Evolutionary conservation across 2,329 filamentous ascomycete genomes (phyloP).

Genomic region (Dactylonectria estremocensis): DNA sequence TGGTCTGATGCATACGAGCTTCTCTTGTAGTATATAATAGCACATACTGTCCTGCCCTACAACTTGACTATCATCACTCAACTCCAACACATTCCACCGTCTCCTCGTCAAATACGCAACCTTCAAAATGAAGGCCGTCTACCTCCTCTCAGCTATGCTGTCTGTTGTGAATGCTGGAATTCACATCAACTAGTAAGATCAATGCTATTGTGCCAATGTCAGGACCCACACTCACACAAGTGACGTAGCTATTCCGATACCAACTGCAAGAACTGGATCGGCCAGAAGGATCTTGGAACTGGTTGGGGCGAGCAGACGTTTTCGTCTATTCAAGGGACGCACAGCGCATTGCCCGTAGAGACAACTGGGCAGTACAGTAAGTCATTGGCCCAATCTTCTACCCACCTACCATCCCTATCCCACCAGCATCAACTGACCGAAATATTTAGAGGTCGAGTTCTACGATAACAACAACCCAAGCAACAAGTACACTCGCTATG

Average conservation of each 20-base stretch:
- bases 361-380: slow-evolving; percentile 9
- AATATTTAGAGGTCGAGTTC: slow-evolving; percentile 3
- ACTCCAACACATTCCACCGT: background rate
- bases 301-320: slow-evolving; percentile 21
- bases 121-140: slow-evolving; percentile 21
- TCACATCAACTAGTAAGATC: slow-evolving; percentile 27
- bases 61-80: background rate
- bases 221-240: background rate
- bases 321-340: background rate
- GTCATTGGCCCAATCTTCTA: background rate
- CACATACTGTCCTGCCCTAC: background rate
- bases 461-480: slow-evolving; percentile 21
- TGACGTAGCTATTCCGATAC: slow-evolving; percentile 22
- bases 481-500: slow-evolving; percentile 9
- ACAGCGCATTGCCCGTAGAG: slow-evolving; percentile 16
- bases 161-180: slow-evolving; percentile 16
- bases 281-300: slow-evolving; percentile 18
- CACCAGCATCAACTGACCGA: background rate
- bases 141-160: slow-evolving; percentile 12
- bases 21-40: background rate
- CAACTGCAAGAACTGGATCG: slow-evolving; percentile 28
- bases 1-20: background rate
- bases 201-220: background rate
- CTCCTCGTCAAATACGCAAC: background rate
- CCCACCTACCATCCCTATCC: background rate